Evolutionary conservation across 2,329 filamentous ascomycete species (phyloP).

Genomic region (Aspergillus puulaauensis): DNA sequence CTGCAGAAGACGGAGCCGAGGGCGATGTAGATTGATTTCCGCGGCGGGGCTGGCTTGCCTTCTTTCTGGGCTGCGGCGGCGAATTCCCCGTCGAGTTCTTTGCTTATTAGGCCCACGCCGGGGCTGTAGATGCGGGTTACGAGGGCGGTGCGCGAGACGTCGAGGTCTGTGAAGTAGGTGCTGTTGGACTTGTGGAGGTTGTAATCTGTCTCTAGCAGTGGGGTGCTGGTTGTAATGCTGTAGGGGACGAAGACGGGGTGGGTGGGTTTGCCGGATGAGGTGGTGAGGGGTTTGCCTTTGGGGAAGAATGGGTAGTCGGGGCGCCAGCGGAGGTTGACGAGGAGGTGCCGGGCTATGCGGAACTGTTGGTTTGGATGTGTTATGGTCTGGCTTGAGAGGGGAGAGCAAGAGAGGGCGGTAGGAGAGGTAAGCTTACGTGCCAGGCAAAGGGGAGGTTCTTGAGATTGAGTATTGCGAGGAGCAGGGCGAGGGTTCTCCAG

Average conservation of each 20-base stretch:
- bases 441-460: constrained; percentile 40
- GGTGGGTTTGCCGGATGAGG: constrained; percentile 35
- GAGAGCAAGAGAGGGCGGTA: not conserved
- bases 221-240: constrained; percentile 65
- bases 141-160: constrained; percentile 78
- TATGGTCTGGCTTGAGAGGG: not conserved
- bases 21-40: constrained; percentile 59
- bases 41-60: constrained; percentile 48
- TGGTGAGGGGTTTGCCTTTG: constrained; percentile 35
- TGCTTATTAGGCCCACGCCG: constrained; percentile 54
- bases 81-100: constrained; percentile 54
- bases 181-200: constrained; percentile 81
- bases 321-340: constrained; percentile 54
- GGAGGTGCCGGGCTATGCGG: constrained; percentile 59
- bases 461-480: constrained; percentile 37
- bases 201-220: constrained; percentile 79
- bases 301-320: constrained; percentile 49
- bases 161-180: constrained; percentile 85
- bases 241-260: constrained; percentile 72
- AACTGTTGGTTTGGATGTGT: constrained; percentile 40
- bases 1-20: constrained; percentile 72
- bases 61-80: constrained; percentile 51
- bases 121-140: constrained; percentile 67
- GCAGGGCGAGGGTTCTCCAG: constrained; percentile 37
- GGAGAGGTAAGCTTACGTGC: constrained; percentile 35